Evolutionary conservation across 1,284 basidiomycete species (phyloP).

Genomic region (Fistulinella staudtii): DNA sequence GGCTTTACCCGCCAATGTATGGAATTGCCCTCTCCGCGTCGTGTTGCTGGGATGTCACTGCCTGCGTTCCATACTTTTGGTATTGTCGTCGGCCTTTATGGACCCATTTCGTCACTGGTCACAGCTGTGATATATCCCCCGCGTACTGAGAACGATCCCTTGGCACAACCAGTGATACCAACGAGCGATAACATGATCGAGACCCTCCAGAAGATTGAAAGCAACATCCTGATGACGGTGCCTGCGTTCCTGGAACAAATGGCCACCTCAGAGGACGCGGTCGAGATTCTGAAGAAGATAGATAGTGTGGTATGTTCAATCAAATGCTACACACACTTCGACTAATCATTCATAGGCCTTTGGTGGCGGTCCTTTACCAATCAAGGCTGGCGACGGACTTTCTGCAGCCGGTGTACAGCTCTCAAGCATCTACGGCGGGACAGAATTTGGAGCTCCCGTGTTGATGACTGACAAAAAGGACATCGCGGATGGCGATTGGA

Average conservation of each 20-base stretch:
- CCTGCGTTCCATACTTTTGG: conserved; percentile 27
- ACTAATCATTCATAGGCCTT: conserved; percentile 12
- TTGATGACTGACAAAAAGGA: conserved; percentile 1
- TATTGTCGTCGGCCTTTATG: conserved; percentile 16
- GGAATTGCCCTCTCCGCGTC: conserved; percentile 10
- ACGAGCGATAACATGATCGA: conserved; percentile 17
- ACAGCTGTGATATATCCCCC: conserved; percentile 18
- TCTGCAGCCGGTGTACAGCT: conserved; percentile 21
- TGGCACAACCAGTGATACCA: conserved; percentile 16
- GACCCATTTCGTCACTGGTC: conserved; percentile 6
- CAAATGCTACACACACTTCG: neutral
- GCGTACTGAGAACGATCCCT: conserved; percentile 7
- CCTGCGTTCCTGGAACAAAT: conserved; percentile 24
- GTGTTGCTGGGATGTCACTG: conserved; percentile 23
- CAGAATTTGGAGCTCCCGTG: conserved; percentile 24
- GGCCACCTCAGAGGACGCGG: conserved; percentile 3
- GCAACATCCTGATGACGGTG: conserved; percentile 16
- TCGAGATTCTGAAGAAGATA: conserved; percentile 12
- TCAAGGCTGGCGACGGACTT: conserved; percentile 21
- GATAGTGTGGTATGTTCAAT: conserved; percentile 15
- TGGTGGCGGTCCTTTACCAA: conserved; percentile 25
- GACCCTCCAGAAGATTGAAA: conserved; percentile 2
- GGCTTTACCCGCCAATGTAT: neutral
- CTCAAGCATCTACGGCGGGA: conserved; percentile 21
- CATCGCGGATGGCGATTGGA: conserved; percentile 29